Conservation (phyloP, 345 rosid genomes). For the sweet orange (Citrus sinensis) region DVS_A1.0 CM039168.1:9742001-9742500, state of each 20-base stretch:
- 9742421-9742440: background rate
- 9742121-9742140: background rate
- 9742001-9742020: conserved; percentile 97
- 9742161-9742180: background rate
- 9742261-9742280: background rate
- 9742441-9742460: background rate
- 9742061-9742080: background rate
- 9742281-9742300: background rate
- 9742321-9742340: background rate
- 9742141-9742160: background rate
- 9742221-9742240: no score
- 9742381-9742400: background rate
- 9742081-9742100: background rate
- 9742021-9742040: background rate
- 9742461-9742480: background rate
- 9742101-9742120: background rate
- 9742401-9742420: background rate
- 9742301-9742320: background rate
- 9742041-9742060: background rate
- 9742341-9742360: background rate
- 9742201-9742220: background rate
- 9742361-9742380: background rate
- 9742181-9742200: background rate
- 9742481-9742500: background rate
- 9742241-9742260: background rate